These are phyloP conservation scores for Candida mesenterica DNA, from an alignment of 1,139 yeast species.

Conservation along the genomic window DNA sequence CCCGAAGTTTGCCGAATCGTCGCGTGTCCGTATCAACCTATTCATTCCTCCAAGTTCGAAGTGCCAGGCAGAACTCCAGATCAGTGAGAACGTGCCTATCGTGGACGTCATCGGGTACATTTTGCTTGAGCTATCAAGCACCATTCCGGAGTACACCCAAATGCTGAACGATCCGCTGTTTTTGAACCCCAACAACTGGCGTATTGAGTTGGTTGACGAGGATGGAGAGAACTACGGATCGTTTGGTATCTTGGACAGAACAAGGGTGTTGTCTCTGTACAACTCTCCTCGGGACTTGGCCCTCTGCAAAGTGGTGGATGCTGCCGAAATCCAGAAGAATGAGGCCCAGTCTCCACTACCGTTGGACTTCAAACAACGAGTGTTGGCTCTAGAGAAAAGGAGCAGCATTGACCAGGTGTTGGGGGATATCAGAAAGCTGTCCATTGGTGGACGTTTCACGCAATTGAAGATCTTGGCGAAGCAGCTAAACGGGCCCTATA, in stretches of 20 bases:
- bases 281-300: constrained; percentile 67
- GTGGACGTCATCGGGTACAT: constrained; percentile 66
- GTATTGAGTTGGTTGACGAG: constrained; percentile 70
- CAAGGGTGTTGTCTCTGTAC: constrained; percentile 52
- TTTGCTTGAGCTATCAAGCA: constrained; percentile 33
- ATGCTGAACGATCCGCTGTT: constrained; percentile 14
- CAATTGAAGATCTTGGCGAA: constrained; percentile 3
- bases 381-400: constrained; percentile 14
- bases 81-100: constrained; percentile 48
- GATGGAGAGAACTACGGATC: constrained; percentile 79
- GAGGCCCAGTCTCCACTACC: constrained; percentile 52
- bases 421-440: constrained; percentile 2
- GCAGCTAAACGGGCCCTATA: background rate
- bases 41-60: constrained; percentile 37
- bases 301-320: constrained; percentile 44
- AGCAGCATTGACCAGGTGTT: constrained; percentile 7
- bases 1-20: constrained; percentile 36
- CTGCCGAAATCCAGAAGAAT: constrained; percentile 34
- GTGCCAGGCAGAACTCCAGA: constrained; percentile 32
- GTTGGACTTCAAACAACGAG: constrained; percentile 32
- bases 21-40: constrained; percentile 28
- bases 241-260: constrained; percentile 66
- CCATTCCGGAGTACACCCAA: constrained; percentile 16
- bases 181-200: constrained; percentile 61
- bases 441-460: background rate